Base-by-base conservation (phyloP, 176 grass and related monocot genomes). In the Luzula sylvatica region DNA sequence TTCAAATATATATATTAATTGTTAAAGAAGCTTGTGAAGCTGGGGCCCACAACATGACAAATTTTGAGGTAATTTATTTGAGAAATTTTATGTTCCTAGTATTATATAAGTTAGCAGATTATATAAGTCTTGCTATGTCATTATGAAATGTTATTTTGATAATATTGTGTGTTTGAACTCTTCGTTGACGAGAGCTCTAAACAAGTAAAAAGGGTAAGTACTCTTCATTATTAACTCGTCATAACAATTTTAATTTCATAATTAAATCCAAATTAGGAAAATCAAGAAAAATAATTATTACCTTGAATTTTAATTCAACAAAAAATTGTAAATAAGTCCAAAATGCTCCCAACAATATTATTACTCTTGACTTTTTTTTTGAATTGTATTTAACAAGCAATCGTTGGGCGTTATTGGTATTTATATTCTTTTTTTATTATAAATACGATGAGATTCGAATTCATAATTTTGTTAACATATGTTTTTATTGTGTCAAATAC, bases 1-100 rank as follows among this genome's bases (percentile, higher is more conserved):
- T 55, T 61, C 29, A 68, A 76, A n/a, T 53, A 96, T 84, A 62
- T 96, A 96, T 72, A 84, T 96, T 17, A 50, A 89, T 96, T 73
- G 82, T 84, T 71, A 96, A 96, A 82, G 84, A 84, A 73, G 92
- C 85, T 61, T 51, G 66, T 54, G 92, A 89, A 96, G 84, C 81
- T 56, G 92, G 92, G 3, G 92, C 47, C 3, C 75, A 86, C 21
- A 82, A 89, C 66, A 30, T 96, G 73, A 90, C 92, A 72, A 86
- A 89, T 72, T 74, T 71, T 0, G 92, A 96, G 78, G 92, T 96
- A 67, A 24, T 52, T 19, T 44, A n/a, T 15, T n/a, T 9, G 11
- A 23, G 25, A 60, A 42, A 43, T 13, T 20, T 15, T 42, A 14
- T 14, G 22, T 60, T 24, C 13, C 24, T 13, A 4, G 8, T 43